Percentiles rank a stretch among this genome's conserved stretches.
Conservation (phyloP, 805 yeast genomes). For the Kurtzmaniella fragi region DNA sequence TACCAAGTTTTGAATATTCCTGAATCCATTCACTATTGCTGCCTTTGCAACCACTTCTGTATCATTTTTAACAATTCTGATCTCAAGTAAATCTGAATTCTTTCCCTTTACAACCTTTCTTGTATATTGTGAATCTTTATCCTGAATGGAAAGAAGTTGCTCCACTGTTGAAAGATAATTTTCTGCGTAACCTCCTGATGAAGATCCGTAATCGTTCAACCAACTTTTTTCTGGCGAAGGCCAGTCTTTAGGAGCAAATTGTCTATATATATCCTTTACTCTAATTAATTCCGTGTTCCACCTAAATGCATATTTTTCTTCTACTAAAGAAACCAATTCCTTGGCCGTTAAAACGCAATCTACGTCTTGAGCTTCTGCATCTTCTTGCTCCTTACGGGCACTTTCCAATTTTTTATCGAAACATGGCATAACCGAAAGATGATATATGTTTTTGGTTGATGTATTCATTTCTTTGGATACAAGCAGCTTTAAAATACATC, state of each 20-base stretch:
- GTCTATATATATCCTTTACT: constrained; percentile 12
- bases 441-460: constrained; percentile 52
- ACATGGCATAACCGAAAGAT: constrained; percentile 91
- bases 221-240: constrained; percentile 57
- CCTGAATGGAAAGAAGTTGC: constrained; percentile 10
- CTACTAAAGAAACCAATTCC: constrained; percentile 71
- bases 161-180: constrained; percentile 41
- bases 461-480: constrained; percentile 24
- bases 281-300: background rate
- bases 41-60: constrained; percentile 40
- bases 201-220: constrained; percentile 71
- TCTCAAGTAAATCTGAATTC: constrained; percentile 73
- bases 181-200: constrained; percentile 86
- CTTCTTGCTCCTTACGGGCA: constrained; percentile 64
- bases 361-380: constrained; percentile 49
- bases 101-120: constrained; percentile 53
- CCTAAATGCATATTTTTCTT: constrained; percentile 30
- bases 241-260: constrained; percentile 56
- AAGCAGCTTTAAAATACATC: constrained; percentile 61
- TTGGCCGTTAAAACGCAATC: constrained; percentile 93
- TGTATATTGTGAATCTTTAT: constrained; percentile 12
- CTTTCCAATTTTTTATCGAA: constrained; percentile 96
- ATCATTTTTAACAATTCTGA: constrained; percentile 43
- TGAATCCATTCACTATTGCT: constrained; percentile 80
- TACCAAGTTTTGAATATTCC: constrained; percentile 90